Evolutionary conservation across 208 protist species (phyloP).

Genomic region (Balamuthia mandrillaris): DNA sequence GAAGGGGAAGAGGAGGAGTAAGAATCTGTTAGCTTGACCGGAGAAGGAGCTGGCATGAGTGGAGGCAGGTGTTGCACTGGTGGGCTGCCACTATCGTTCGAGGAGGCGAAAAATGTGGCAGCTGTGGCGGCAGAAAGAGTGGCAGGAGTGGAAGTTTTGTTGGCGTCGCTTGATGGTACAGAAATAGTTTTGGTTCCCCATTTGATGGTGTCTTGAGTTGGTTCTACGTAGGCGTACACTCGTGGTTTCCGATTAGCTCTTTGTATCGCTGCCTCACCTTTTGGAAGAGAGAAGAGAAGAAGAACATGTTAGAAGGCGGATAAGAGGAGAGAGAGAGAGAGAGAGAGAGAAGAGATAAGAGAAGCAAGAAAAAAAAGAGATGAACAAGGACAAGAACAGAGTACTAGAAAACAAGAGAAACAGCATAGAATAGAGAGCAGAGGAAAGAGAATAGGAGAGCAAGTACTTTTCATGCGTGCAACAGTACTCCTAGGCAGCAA

Average conservation of each 20-base stretch:
- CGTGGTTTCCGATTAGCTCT: not conserved
- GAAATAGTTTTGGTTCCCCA: too few species aligned
- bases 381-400: not conserved
- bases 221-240: not conserved
- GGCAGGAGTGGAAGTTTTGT: too few species aligned
- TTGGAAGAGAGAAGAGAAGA: too few species aligned
- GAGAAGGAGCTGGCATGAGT: not conserved
- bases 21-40: not conserved
- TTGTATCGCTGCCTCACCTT: constrained; percentile 8
- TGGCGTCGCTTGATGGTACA: too few species aligned
- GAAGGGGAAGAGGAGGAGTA: too few species aligned
- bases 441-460: not conserved
- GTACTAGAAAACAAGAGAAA: not conserved
- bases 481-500: not conserved
- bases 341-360: not conserved
- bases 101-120: too few species aligned
- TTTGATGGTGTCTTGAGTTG: not conserved
- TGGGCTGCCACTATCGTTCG: too few species aligned
- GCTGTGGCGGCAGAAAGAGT: too few species aligned
- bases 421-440: not conserved
- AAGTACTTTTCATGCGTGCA: not conserved
- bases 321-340: too few species aligned
- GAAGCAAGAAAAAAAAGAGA: not conserved
- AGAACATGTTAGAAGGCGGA: too few species aligned
- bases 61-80: too few species aligned